Evolutionary conservation across 2,329 filamentous ascomycete genomes (phyloP), one percentile per base, ranked within the genome.

Genomic region (Hypomyces rosellus): DNA sequence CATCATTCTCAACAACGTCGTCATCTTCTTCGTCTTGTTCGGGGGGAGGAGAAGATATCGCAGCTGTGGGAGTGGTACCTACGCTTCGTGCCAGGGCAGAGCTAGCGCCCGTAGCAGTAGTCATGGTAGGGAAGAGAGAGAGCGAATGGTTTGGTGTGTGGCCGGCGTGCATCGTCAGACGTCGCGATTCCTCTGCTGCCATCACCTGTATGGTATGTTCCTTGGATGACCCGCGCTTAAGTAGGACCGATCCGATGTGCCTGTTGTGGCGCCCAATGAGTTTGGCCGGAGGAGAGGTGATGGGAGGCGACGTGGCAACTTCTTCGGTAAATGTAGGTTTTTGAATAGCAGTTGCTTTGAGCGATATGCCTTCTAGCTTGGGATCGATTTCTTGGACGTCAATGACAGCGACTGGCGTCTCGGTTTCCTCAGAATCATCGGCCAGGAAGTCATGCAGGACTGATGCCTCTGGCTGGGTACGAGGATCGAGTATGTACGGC

Each of bases 111-210:
- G 74, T 74, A 12, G 70, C 70, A 8, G 68, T 65, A 14, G 46
- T 42, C 42, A 71, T 65, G 9, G 74, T 75, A 5, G 71, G 69
- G 14, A 80, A 64, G 2, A 74, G 63, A 4, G 80, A 80, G 11
- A 81, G 66, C 1, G 78, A 81, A 60, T 82, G 80, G 46, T 74
- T 82, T 6, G 81, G 81, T 2, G 81, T 84, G 62, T 84, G 81
- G 1, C 81, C 81, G 16, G 81, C 81, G 61, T 84, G 76, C 74
- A 84, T 78, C 0, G 74, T 81, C 38, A 82, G 72, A 41, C 81
- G 72, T 45, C 68, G 69, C 40, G 70, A 69, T 57, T 76, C 78
- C 5, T 73, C 69, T 7, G 74, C 74, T 20, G 68, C 69, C 34
- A 80, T 65, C 8, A 70, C 69, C 54, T 75, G 66, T 46, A 75